Percentiles rank a stretch among this genome's conserved stretches.
Evolutionary conservation across 176 grass and related monocot species (phyloP).

Genomic region (Ananas comosus): DNA sequence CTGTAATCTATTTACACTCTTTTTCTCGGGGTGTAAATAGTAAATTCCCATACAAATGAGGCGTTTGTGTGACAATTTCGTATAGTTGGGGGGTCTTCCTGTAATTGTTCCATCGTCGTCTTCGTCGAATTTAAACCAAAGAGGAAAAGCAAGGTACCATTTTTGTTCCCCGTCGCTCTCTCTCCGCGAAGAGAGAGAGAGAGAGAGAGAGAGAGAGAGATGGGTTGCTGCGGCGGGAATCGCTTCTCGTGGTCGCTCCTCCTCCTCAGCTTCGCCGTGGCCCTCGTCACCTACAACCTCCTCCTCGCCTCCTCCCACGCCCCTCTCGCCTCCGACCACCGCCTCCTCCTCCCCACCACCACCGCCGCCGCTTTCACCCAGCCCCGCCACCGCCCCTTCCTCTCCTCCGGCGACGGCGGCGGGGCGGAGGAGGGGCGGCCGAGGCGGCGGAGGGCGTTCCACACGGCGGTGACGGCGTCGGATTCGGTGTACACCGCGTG

Average conservation of each 20-base stretch:
- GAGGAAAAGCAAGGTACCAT: background rate
- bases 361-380: background rate
- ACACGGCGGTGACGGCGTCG: slow-evolving; percentile 78
- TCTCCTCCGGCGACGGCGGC: slow-evolving; percentile 26
- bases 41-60: too few species aligned
- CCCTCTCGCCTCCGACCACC: slow-evolving; percentile 16
- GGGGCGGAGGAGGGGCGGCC: background rate
- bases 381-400: slow-evolving; percentile 3
- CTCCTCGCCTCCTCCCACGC: slow-evolving; percentile 36
- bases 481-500: slow-evolving; percentile 69
- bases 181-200: background rate
- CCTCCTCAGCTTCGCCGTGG: slow-evolving; percentile 40
- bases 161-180: too few species aligned
- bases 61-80: too few species aligned
- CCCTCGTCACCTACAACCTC: slow-evolving; percentile 62
- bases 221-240: slow-evolving; percentile 17
- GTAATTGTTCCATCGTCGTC: too few species aligned
- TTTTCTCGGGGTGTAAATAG: too few species aligned
- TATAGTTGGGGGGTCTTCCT: too few species aligned
- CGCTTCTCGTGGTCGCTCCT: slow-evolving; percentile 19
- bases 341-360: slow-evolving; percentile 2
- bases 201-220: background rate
- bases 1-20: too few species aligned
- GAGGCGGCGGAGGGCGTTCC: slow-evolving; percentile 32
- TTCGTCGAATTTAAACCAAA: background rate